These are phyloP conservation scores for Chytriomyces sp. DNA, from an alignment of 192 early-diverging fungal species.

Conservation along the genomic window DNA sequence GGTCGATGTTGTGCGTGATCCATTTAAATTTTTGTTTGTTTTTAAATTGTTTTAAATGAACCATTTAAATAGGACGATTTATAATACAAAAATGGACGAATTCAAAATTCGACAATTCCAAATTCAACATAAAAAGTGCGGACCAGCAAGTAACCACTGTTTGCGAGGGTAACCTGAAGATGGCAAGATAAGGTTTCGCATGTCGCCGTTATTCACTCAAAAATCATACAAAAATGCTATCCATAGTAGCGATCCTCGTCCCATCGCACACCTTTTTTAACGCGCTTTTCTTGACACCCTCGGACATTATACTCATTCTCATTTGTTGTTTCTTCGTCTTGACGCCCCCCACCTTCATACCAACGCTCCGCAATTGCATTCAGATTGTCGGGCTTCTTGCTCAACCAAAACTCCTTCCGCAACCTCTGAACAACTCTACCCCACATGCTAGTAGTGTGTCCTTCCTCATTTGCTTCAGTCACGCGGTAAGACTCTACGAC, in stretches of 20 bases:
- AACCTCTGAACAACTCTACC: not conserved
- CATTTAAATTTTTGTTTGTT: too few species aligned
- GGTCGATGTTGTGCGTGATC: not conserved
- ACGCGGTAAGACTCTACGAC: constrained; percentile 7
- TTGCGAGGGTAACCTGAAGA: too few species aligned
- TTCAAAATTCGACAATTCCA: too few species aligned
- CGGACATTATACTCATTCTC: not conserved
- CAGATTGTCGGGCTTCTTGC: constrained; percentile 11
- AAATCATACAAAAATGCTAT: too few species aligned
- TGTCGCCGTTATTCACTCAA: too few species aligned
- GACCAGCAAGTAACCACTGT: too few species aligned
- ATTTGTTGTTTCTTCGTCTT: not conserved
- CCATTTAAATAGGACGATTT: too few species aligned
- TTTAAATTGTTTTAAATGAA: too few species aligned
- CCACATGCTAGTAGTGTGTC: not conserved
- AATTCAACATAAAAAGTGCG: too few species aligned
- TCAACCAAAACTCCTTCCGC: constrained; percentile 31
- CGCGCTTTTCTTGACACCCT: not conserved
- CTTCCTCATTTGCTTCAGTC: not conserved
- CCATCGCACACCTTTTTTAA: constrained; percentile 22
- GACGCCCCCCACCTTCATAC: not conserved
- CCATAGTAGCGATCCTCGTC: constrained; percentile 22
- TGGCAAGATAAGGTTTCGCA: too few species aligned
- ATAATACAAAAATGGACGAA: too few species aligned
- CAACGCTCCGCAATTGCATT: not conserved